Evolutionary conservation across 352 stramenopile genomes (phyloP).

Genomic region (Thalassiosira oceanica): DNA sequence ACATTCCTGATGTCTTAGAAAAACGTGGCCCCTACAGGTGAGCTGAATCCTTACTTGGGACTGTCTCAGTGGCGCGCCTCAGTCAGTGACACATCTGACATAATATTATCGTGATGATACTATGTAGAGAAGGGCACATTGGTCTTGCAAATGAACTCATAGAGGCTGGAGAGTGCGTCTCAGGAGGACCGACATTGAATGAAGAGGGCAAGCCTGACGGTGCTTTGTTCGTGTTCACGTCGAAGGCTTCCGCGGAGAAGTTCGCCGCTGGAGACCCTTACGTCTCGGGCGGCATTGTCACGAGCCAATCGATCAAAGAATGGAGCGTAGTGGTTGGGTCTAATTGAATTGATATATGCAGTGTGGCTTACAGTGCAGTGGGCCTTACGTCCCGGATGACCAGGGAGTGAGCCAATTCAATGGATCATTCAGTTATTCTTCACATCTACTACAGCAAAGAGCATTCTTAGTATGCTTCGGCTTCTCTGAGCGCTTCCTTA

Average conservation of each 20-base stretch:
- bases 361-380: too few species aligned
- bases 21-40: constrained; percentile 62
- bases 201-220: constrained; percentile 53
- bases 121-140: constrained; percentile 56
- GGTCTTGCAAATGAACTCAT: constrained; percentile 66
- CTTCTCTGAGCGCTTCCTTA: constrained; percentile 50
- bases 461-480: constrained; percentile 24
- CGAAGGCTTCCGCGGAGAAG: constrained; percentile 52
- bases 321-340: constrained; percentile 71
- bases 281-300: constrained; percentile 70
- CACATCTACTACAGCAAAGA: too few species aligned
- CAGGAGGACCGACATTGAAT: constrained; percentile 52
- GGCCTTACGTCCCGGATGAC: too few species aligned
- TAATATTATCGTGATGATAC: background rate
- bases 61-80: too few species aligned
- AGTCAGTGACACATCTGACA: background rate
- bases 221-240: constrained; percentile 73
- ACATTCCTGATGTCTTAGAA: constrained; percentile 76
- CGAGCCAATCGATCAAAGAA: constrained; percentile 65
- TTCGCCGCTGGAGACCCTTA: constrained; percentile 74
- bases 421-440: too few species aligned
- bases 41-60: constrained; percentile 8
- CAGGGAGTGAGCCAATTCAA: too few species aligned
- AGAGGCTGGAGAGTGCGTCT: constrained; percentile 55
- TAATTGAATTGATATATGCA: too few species aligned